Evolutionary conservation across 2,329 filamentous ascomycete genomes (phyloP).

Genomic region (Zasmidium cellare): DNA sequence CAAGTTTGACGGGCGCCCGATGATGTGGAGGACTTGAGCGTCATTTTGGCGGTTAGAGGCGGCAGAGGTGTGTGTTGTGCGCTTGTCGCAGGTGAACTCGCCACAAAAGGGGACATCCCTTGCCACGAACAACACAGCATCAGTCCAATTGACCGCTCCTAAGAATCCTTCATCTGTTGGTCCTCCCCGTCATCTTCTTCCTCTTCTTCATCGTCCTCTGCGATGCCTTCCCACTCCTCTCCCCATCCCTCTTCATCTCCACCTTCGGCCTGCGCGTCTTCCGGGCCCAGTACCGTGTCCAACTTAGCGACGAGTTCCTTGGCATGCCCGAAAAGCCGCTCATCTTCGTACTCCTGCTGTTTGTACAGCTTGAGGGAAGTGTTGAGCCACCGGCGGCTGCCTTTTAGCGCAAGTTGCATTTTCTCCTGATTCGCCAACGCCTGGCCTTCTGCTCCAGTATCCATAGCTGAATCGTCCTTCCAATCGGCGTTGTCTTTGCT

Average conservation of each 20-base stretch:
- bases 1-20: neutral
- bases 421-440: slow-evolving; percentile 48
- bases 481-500: slow-evolving; percentile 39
- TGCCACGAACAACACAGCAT: neutral
- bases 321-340: slow-evolving; percentile 72
- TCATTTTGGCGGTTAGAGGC: slow-evolving; percentile 6
- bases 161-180: slow-evolving; percentile 31
- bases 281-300: slow-evolving; percentile 45
- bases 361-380: slow-evolving; percentile 79
- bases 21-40: slow-evolving; percentile 3
- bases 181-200: slow-evolving; percentile 32
- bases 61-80: neutral
- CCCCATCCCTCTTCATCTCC: slow-evolving; percentile 40
- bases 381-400: slow-evolving; percentile 79
- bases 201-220: slow-evolving; percentile 37
- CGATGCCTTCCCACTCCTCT: slow-evolving; percentile 38
- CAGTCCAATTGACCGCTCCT: neutral
- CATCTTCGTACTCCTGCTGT: slow-evolving; percentile 80
- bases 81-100: neutral
- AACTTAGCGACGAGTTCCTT: slow-evolving; percentile 63
- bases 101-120: neutral
- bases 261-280: slow-evolving; percentile 44
- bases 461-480: slow-evolving; percentile 22
- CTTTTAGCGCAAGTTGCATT: slow-evolving; percentile 57
- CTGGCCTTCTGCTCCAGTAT: slow-evolving; percentile 32